A percentile compares a stretch with the other conserved stretches of the same genome.
These are phyloP conservation scores for Rhizophora apiculata DNA, from an alignment of 345 rosid genomes.

Conservation along the genomic window DNA sequence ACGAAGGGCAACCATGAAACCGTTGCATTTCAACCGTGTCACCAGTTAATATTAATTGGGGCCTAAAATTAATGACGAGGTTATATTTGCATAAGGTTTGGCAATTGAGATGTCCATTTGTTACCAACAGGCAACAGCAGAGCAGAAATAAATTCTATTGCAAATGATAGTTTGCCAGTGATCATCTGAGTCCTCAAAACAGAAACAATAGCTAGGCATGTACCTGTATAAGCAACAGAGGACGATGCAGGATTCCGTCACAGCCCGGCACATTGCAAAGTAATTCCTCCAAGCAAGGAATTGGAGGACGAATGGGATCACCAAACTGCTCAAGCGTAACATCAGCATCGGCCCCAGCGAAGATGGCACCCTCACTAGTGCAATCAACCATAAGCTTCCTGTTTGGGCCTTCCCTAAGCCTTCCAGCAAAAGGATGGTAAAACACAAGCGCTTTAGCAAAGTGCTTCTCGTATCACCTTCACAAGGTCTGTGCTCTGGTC, in stretches of 20 bases:
- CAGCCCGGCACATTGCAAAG: conserved; percentile 15
- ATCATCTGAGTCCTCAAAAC: too few species aligned
- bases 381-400: conserved; percentile 24
- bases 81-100: too few species aligned
- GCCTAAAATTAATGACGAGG: too few species aligned
- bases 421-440: conserved; percentile 23
- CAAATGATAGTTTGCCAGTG: too few species aligned
- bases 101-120: too few species aligned
- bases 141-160: too few species aligned
- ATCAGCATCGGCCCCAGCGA: conserved; percentile 20
- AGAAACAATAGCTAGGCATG: too few species aligned
- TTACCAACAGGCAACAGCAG: too few species aligned
- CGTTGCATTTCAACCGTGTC: conserved; percentile 14
- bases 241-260: conserved; percentile 3
- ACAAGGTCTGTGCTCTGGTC: conserved; percentile 13
- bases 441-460: conserved; percentile 17
- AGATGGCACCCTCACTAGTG: conserved; percentile 17
- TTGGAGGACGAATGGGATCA: conserved; percentile 19
- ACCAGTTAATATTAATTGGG: neutral
- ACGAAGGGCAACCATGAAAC: conserved; percentile 6
- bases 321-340: conserved; percentile 15
- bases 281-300: conserved; percentile 23
- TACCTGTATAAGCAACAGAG: conserved; percentile 22
- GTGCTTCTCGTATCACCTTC: conserved; percentile 3
- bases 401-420: conserved; percentile 16